These are phyloP conservation scores for Hypoxylon sp. DNA, from an alignment of 2,329 filamentous ascomycete species.

Conservation along the genomic window DNA sequence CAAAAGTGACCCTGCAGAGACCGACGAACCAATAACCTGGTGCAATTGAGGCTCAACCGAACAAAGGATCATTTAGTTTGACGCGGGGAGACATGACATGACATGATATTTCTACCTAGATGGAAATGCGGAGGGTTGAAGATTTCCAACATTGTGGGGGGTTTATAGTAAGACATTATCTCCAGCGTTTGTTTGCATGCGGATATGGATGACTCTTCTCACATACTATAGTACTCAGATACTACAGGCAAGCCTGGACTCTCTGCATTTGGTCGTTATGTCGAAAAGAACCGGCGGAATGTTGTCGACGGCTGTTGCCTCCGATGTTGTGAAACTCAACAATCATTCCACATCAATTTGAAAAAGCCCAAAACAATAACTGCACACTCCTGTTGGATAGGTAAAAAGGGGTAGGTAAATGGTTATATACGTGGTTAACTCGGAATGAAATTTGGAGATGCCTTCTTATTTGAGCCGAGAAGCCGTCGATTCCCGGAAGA, in stretches of 20 bases:
- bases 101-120: too few relatives aligned
- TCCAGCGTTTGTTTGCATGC: slow-evolving; percentile 30
- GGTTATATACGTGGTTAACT: slow-evolving; percentile 22
- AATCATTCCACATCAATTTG: slow-evolving; percentile 23
- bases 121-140: slow-evolving; percentile 25
- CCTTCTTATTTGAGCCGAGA: slow-evolving; percentile 24
- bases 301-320: slow-evolving; percentile 27
- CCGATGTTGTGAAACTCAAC: slow-evolving; percentile 28
- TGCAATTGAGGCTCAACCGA: slow-evolving; percentile 34
- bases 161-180: neutral
- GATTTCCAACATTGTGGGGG: slow-evolving; percentile 25
- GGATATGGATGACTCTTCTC: slow-evolving; percentile 21
- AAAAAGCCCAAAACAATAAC: too few relatives aligned
- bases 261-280: too few relatives aligned
- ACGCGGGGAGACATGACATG: slow-evolving; percentile 13
- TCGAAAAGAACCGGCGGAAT: slow-evolving; percentile 36
- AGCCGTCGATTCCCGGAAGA: slow-evolving; percentile 27
- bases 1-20: slow-evolving; percentile 16
- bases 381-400: slow-evolving; percentile 26
- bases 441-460: slow-evolving; percentile 12
- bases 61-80: slow-evolving; percentile 11
- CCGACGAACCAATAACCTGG: slow-evolving; percentile 20
- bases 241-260: too few relatives aligned
- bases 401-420: too few relatives aligned
- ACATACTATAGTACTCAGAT: too few relatives aligned